Percentiles rank a stretch among this genome's conserved stretches.
Conservation (phyloP, 1,139 yeast genomes). For the Pichia sp. region DNA sequence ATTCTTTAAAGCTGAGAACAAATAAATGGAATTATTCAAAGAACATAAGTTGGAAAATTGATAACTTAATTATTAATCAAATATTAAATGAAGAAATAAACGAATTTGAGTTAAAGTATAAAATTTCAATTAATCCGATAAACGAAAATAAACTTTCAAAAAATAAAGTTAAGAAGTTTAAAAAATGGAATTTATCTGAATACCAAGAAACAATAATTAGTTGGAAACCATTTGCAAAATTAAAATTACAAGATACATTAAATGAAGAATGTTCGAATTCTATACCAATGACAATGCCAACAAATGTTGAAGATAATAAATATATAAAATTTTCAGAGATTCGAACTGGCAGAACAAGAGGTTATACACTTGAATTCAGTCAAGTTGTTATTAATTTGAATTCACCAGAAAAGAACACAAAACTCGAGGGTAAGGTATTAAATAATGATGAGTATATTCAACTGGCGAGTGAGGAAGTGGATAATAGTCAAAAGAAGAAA, state of each 20-base stretch:
- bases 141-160: not conserved
- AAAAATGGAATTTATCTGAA: constrained; percentile 3
- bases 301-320: not conserved
- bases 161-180: too few relatives aligned
- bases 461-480: not conserved
- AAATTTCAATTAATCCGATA: not conserved
- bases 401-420: not conserved
- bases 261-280: not conserved
- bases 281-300: not conserved
- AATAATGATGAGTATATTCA: not conserved
- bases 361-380: not conserved
- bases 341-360: not conserved
- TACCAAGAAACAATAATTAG: constrained; percentile 5
- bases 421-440: not conserved
- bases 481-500: not conserved
- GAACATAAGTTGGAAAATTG: not conserved
- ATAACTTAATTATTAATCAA: not conserved
- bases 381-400: not conserved
- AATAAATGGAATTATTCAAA: not conserved
- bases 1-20: not conserved
- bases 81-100: constrained; percentile 1
- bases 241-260: not conserved
- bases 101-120: constrained; percentile 5
- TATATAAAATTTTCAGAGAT: constrained; percentile 1
- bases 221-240: constrained; percentile 8